Conservation (phyloP, 225 moss, liverwort and hornwort species). For the Antitrichia curtipendula region DNA sequence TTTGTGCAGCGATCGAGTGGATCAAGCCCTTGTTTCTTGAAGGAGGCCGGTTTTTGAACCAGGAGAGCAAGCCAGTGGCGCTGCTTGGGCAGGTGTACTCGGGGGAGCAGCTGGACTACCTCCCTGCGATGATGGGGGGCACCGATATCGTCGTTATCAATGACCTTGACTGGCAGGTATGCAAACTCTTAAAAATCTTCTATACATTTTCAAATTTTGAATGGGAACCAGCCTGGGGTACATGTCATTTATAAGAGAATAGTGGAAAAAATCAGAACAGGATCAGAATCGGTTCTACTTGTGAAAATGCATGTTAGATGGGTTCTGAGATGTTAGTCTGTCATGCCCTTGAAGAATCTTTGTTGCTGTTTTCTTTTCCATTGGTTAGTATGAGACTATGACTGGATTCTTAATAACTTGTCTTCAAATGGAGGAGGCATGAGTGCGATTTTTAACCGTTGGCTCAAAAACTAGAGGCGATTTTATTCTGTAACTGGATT, state of each 20-base stretch:
- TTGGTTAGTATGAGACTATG: not conserved
- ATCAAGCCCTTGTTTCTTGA: conserved; percentile 52
- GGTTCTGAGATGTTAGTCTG: not conserved
- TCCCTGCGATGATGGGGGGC: conserved; percentile 55
- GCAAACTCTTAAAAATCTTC: not conserved
- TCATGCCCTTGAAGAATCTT: not conserved
- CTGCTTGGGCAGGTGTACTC: conserved; percentile 68
- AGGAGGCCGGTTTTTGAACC: conserved; percentile 53
- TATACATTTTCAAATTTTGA: not conserved
- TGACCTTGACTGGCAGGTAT: conserved; percentile 88
- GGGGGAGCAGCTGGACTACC: conserved; percentile 63
- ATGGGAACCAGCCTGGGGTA: too few species aligned
- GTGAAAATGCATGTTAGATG: not conserved
- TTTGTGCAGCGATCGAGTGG: conserved; percentile 51
- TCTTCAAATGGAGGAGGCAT: not conserved
- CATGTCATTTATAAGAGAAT: not conserved
- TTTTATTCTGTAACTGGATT: too few species aligned
- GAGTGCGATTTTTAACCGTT: not conserved
- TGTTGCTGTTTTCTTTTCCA: not conserved
- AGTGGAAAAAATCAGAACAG: not conserved
- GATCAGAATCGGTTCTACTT: not conserved
- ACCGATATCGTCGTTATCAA: conserved; percentile 75
- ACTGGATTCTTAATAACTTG: not conserved
- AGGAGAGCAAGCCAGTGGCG: conserved; percentile 50
- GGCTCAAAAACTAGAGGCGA: not conserved